These are phyloP conservation scores for Verticillium klebahnii DNA, from an alignment of 2,329 filamentous ascomycete species.

Conservation along the genomic window DNA sequence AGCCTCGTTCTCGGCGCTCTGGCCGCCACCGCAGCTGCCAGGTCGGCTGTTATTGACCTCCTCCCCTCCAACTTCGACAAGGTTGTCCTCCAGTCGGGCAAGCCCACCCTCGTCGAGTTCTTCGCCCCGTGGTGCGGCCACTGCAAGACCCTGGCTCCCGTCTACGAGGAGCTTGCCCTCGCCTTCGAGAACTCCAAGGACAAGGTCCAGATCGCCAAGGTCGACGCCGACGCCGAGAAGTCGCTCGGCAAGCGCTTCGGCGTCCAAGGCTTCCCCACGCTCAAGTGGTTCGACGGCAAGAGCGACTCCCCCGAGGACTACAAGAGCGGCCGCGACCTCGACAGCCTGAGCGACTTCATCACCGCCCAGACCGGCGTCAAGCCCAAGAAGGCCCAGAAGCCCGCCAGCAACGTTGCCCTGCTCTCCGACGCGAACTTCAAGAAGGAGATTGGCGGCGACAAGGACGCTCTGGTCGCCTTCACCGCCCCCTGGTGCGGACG, in stretches of 20 bases:
- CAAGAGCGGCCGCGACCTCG: slow-evolving; percentile 79
- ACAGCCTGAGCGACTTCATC: slow-evolving; percentile 77
- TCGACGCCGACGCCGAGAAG: slow-evolving; percentile 89
- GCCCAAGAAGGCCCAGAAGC: slow-evolving; percentile 68
- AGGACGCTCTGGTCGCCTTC: slow-evolving; percentile 91
- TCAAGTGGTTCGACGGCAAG: slow-evolving; percentile 98
- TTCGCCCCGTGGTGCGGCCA: slow-evolving; percentile 99
- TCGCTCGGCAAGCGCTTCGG: slow-evolving; percentile 79
- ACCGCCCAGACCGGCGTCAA: slow-evolving; percentile 82
- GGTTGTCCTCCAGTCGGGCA: slow-evolving; percentile 83
- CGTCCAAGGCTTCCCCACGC: slow-evolving; percentile 89
- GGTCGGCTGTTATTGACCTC: slow-evolving; percentile 85
- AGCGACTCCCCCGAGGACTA: slow-evolving; percentile 82
- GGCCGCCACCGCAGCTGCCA: slow-evolving; percentile 54
- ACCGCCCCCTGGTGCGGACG: slow-evolving; percentile 98
- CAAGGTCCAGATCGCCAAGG: slow-evolving; percentile 85
- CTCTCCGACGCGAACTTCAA: slow-evolving; percentile 78
- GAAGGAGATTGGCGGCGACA: slow-evolving; percentile 72
- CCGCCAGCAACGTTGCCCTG: slow-evolving; percentile 72
- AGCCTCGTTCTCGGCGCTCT: slow-evolving; percentile 55
- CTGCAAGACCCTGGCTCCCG: slow-evolving; percentile 94
- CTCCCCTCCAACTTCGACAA: slow-evolving; percentile 88
- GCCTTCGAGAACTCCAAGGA: slow-evolving; percentile 66
- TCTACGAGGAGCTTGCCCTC: slow-evolving; percentile 85
- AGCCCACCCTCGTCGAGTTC: slow-evolving; percentile 95